Evolutionary conservation across 306 rosid genomes (phyloP).

Genomic region (Sicyos edulis): DNA sequence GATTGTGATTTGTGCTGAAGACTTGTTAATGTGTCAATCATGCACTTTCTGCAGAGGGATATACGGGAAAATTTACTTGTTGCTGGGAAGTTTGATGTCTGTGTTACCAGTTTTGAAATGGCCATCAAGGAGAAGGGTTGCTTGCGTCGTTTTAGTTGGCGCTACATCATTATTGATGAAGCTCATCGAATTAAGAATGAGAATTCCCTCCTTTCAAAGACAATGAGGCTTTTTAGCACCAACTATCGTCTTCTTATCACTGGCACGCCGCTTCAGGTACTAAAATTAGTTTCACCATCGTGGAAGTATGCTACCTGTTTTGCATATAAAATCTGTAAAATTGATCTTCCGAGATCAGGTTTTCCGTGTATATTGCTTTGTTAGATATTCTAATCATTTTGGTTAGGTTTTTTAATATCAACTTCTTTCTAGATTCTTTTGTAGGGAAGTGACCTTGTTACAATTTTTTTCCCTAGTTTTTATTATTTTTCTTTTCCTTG

Average conservation of each 20-base stretch:
- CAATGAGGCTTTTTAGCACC: conserved; percentile 86
- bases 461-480: background rate
- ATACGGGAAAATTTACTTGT: conserved; percentile 79
- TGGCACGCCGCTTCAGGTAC: conserved; percentile 96
- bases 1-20: background rate
- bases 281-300: conserved; percentile 19
- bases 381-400: background rate
- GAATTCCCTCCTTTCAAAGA: conserved; percentile 89
- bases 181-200: conserved; percentile 98
- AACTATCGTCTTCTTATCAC: conserved; percentile 91
- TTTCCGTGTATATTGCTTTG: background rate
- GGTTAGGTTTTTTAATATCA: background rate
- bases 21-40: background rate
- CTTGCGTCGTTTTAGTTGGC: conserved; percentile 92
- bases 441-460: background rate
- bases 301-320: background rate
- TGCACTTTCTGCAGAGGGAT: conserved; percentile 48
- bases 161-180: conserved; percentile 90
- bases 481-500: background rate
- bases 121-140: conserved; percentile 87
- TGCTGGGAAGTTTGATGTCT: conserved; percentile 94
- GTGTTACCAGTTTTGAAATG: conserved; percentile 98
- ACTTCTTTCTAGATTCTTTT: background rate
- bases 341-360: background rate
- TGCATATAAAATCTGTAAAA: background rate